Percentiles rank a stretch among this genome's conserved stretches.
phyloP scores from a whole-genome alignment of 2,329 filamentous ascomycete species.

The Fusarium cicatricum region DNA sequence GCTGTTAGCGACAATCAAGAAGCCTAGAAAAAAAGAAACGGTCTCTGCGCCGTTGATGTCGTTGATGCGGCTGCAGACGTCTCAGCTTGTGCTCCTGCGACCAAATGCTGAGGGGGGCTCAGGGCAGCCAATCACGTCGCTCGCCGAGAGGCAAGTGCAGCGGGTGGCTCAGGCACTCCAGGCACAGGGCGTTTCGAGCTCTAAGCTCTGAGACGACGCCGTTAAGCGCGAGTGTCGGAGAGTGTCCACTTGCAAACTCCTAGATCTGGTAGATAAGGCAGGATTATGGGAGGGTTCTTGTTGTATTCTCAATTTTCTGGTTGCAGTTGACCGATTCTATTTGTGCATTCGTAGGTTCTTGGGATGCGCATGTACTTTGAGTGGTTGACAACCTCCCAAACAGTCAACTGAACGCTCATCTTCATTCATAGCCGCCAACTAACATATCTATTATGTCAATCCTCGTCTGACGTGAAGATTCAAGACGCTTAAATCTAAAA shows the following conservation, averaged over 20 bases:
- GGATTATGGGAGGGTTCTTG: neutral
- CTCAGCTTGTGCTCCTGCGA: constrained; percentile 33
- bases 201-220: constrained; percentile 33
- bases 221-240: constrained; percentile 29
- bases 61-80: constrained; percentile 35
- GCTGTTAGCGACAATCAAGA: neutral
- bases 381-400: neutral
- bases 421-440: neutral
- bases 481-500: too few relatives aligned
- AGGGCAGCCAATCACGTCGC: constrained; percentile 29
- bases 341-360: neutral
- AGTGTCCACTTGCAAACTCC: constrained; percentile 5
- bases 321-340: constrained; percentile 1
- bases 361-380: neutral
- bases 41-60: constrained; percentile 15
- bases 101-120: constrained; percentile 7
- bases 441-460: neutral
- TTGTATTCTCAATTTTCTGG: too few relatives aligned
- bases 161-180: constrained; percentile 25
- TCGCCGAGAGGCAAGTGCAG: constrained; percentile 10
- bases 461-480: too few relatives aligned
- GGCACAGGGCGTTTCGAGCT: constrained; percentile 38
- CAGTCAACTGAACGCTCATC: neutral
- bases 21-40: neutral
- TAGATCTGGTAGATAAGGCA: neutral